These are phyloP conservation scores for Sphaerobolus stellatus DNA, from an alignment of 1,284 basidiomycete genomes.

Conservation along the genomic window DNA sequence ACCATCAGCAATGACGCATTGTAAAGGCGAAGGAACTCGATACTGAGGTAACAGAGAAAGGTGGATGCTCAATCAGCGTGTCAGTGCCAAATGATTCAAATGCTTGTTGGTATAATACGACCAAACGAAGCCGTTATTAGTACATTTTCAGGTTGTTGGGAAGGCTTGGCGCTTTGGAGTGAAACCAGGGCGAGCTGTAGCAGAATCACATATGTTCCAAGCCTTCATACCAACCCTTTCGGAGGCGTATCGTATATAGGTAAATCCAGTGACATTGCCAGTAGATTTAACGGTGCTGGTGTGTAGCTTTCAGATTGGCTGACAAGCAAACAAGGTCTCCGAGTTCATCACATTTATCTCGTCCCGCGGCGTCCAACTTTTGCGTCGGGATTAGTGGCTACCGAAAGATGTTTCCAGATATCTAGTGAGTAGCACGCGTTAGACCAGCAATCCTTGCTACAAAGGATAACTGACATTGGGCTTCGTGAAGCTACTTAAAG, in stretches of 20 bases:
- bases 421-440: no score
- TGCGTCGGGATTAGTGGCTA: conserved; percentile 64
- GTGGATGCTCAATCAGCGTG: conserved; percentile 84
- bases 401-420: conserved; percentile 55
- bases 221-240: conserved; percentile 53
- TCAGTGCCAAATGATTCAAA: conserved; percentile 66
- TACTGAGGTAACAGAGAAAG: conserved; percentile 88
- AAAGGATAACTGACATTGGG: no score
- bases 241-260: conserved; percentile 60
- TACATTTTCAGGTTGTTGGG: conserved; percentile 54
- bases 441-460: no score
- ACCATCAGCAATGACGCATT: conserved; percentile 74
- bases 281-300: conserved; percentile 57
- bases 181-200: conserved; percentile 2
- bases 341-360: no score
- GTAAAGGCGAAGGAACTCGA: conserved; percentile 90
- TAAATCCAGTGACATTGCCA: conserved; percentile 49
- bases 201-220: conserved; percentile 49
- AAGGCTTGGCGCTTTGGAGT: conserved; percentile 38
- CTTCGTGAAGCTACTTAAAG: no score
- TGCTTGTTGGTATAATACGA: conserved; percentile 69
- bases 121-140: conserved; percentile 93
- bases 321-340: conserved; percentile 51
- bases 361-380: conserved; percentile 52
- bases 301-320: conserved; percentile 23